A percentile compares a stretch with the other conserved stretches of the same genome.
phyloP scores from a whole-genome alignment of 148 eudicot genomes.

The Chenopodium quinoa region DNA sequence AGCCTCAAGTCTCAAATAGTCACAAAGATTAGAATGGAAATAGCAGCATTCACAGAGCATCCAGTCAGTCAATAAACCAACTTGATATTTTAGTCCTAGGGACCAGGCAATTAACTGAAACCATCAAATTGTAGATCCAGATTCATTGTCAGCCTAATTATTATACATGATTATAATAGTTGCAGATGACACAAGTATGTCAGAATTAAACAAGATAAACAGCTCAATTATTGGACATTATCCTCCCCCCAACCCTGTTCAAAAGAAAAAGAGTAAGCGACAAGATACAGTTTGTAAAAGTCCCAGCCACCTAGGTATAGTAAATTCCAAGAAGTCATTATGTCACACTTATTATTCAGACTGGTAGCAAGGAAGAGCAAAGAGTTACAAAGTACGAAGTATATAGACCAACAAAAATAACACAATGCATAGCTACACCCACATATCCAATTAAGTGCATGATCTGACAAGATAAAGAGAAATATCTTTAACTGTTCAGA shows the following conservation, averaged over 20 bases:
- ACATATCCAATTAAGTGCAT: neutral
- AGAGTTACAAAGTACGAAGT: neutral
- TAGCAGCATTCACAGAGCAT: neutral
- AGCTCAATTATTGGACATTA: neutral
- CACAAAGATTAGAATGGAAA: neutral
- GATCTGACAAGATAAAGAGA: constrained; percentile 1
- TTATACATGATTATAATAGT: too few relatives aligned
- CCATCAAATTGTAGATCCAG: neutral
- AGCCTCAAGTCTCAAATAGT: neutral
- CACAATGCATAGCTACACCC: neutral
- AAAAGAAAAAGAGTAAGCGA: neutral
- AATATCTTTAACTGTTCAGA: neutral
- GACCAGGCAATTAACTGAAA: neutral
- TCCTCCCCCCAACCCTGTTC: neutral
- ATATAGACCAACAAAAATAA: neutral
- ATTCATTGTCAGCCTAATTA: neutral
- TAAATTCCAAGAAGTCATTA: too few relatives aligned
- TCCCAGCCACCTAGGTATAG: neutral
- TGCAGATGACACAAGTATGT: neutral
- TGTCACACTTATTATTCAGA: too few relatives aligned
- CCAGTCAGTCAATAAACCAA: neutral
- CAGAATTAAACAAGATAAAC: neutral
- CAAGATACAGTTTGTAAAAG: neutral
- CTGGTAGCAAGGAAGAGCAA: too few relatives aligned
- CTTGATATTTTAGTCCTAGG: neutral